phyloP scores from a whole-genome alignment of 768 basidiomycete species.

The Agrocybe praecox region DNA sequence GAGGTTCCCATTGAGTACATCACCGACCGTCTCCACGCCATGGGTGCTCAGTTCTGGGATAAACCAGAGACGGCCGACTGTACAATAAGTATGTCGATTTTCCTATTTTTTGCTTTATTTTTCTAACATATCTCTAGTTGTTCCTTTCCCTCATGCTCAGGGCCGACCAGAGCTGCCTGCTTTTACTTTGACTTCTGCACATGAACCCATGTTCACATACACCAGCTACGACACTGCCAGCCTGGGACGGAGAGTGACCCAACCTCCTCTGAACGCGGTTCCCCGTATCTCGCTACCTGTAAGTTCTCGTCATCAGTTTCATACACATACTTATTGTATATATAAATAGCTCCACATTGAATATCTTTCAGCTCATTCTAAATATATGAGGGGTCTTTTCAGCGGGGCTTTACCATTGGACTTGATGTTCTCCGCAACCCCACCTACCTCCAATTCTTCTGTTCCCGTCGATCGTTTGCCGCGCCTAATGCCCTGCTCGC shows the following conservation, averaged over 20 bases:
- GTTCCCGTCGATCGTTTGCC: conserved; percentile 60
- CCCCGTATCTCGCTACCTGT: conserved; percentile 69
- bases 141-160: conserved; percentile 49
- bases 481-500: conserved; percentile 64
- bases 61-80: conserved; percentile 79
- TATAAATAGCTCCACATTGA: conserved; percentile 72
- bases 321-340: conserved; percentile 8
- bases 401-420: conserved; percentile 66
- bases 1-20: conserved; percentile 77
- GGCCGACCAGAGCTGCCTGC: conserved; percentile 33
- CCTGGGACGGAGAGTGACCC: conserved; percentile 50
- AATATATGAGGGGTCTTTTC: conserved; percentile 70
- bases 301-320: conserved; percentile 15
- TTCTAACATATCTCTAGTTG: conserved; percentile 35
- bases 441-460: conserved; percentile 29
- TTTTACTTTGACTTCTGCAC: conserved; percentile 28
- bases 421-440: conserved; percentile 44
- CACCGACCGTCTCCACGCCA: conserved; percentile 63
- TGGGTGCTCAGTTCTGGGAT: conserved; percentile 74
- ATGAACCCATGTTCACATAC: conserved; percentile 30
- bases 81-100: conserved; percentile 59
- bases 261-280: conserved; percentile 49
- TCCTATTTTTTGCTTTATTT: neutral
- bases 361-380: conserved; percentile 82
- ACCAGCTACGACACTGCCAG: conserved; percentile 43